Evolutionary conservation across 129 eudicot genomes (phyloP), one percentile per base, ranked within the genome.

Genomic region (Chrysanthemum seticuspe): DNA sequence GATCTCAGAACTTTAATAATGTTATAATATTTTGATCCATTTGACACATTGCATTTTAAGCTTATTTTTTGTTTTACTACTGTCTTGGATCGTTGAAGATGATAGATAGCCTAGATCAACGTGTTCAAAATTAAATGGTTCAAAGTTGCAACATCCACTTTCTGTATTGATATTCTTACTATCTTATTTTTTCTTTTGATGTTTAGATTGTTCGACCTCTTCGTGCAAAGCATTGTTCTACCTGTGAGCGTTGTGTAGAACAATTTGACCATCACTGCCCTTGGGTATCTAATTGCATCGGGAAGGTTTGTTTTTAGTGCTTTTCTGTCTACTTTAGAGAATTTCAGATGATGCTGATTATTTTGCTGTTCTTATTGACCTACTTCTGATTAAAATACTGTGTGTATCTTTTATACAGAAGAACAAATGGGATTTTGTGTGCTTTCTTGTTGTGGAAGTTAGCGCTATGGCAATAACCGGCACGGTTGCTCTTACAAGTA

Each of bases 191-290:
- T 8, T 19, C 47, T 77, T 73, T 78, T 62, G 45, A 63, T 78
- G 14, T 36, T 59, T 82, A 95, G 99, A 95, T 91, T 79, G 99
- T 95, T 5, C 80, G 97, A 55, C 99, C 99, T 81, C 91, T 91
- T 62, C 96, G 99, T 16, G 97, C 99, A 16, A 95, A 95, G 83
- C 99, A 95, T 65, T 95, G 99, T 85, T 83, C 99, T 12, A 95
- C 97, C 7, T 91, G 99, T 80, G 99, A 95, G 83, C 97, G 97
- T 67, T 95, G 99, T 83, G 97, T 95, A 19, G 99, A 95, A 76
- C 99, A 95, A 76, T 95, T 95, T 88, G 99, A 95, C 80, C 99
- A 95, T 83, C 99, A 95, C 79, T 91, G 99, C 74, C 99, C 99
- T 25, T 95, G 99, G 99, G 99, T 95, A 23, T 95, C 99, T 60